Percentiles rank a stretch among this genome's conserved stretches.
These are phyloP conservation scores for Penicillium sp. DNA, from an alignment of 2,329 filamentous ascomycete species.

Conservation along the genomic window DNA sequence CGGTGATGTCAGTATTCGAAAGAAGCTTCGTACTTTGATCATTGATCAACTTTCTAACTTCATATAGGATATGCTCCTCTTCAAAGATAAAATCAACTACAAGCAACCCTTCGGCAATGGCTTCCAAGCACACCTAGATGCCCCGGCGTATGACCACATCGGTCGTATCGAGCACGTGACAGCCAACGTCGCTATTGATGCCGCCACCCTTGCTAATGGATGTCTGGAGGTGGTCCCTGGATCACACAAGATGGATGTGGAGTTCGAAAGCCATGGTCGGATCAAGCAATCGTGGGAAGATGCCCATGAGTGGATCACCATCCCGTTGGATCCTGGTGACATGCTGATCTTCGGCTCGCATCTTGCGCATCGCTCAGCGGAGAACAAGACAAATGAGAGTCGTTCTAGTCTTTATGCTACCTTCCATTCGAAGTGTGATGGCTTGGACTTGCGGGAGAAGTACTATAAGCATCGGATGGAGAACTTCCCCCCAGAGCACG, in stretches of 20 bases:
- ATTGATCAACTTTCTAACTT: not conserved
- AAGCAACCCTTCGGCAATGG: conserved; percentile 36
- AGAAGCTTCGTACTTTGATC: not conserved
- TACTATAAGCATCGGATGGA: conserved; percentile 27
- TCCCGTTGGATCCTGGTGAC: conserved; percentile 33
- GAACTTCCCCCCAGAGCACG: conserved; percentile 28
- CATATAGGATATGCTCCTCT: conserved; percentile 34
- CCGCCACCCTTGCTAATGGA: conserved; percentile 32
- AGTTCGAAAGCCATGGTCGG: conserved; percentile 30
- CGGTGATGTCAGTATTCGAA: conserved; percentile 22
- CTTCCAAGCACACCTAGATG: conserved; percentile 37
- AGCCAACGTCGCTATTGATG: conserved; percentile 35
- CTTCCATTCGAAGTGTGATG: conserved; percentile 22
- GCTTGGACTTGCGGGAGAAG: conserved; percentile 21
- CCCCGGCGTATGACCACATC: conserved; percentile 39
- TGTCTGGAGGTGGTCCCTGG: conserved; percentile 37
- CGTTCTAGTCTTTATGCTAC: conserved; percentile 32
- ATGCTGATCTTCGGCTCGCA: conserved; percentile 37
- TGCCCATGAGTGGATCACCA: conserved; percentile 30
- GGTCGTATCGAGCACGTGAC: conserved; percentile 38
- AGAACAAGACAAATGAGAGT: conserved; percentile 25
- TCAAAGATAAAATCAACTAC: conserved; percentile 42
- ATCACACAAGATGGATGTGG: conserved; percentile 37
- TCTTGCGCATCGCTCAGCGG: conserved; percentile 34
- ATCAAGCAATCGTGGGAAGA: conserved; percentile 33